These are phyloP conservation scores for Globisporangium cystogenes DNA, from an alignment of 352 stramenopile species.

Conservation along the genomic window DNA sequence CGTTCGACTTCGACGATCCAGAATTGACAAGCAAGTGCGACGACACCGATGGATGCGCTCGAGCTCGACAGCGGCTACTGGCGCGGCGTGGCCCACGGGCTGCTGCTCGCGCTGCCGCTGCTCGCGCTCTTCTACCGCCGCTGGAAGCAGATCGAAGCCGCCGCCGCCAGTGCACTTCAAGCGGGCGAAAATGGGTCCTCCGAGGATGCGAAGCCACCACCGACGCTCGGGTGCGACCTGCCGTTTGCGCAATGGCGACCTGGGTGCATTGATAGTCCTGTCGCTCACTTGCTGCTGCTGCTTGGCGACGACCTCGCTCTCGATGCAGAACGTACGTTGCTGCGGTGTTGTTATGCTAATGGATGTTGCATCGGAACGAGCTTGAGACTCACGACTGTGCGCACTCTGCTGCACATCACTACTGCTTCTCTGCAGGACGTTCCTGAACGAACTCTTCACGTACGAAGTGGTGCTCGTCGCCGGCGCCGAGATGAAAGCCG, in stretches of 20 bases:
- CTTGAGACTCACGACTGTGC: neutral
- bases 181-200: conserved; percentile 5
- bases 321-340: conserved; percentile 30
- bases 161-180: conserved; percentile 5
- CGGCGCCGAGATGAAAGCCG: conserved; percentile 51
- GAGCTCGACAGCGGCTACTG: conserved; percentile 21
- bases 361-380: neutral
- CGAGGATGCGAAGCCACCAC: conserved; percentile 18
- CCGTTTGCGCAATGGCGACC: conserved; percentile 10
- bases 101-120: conserved; percentile 46
- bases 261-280: too few species aligned
- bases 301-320: neutral
- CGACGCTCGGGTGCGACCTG: conserved; percentile 34
- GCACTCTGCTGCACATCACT: too few species aligned
- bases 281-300: conserved; percentile 1
- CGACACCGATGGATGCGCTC: neutral
- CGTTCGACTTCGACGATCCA: too few species aligned
- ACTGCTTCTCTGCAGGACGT: conserved; percentile 24
- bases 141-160: conserved; percentile 18
- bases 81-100: conserved; percentile 42
- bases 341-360: neutral
- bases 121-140: conserved; percentile 41
- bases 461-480: conserved; percentile 64
- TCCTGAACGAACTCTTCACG: conserved; percentile 58
- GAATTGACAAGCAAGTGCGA: neutral